Percentiles rank a stretch among this genome's conserved stretches.
These are phyloP conservation scores for Cordyceps cicadae DNA, from an alignment of 2,329 filamentous ascomycete genomes.

Conservation along the genomic window DNA sequence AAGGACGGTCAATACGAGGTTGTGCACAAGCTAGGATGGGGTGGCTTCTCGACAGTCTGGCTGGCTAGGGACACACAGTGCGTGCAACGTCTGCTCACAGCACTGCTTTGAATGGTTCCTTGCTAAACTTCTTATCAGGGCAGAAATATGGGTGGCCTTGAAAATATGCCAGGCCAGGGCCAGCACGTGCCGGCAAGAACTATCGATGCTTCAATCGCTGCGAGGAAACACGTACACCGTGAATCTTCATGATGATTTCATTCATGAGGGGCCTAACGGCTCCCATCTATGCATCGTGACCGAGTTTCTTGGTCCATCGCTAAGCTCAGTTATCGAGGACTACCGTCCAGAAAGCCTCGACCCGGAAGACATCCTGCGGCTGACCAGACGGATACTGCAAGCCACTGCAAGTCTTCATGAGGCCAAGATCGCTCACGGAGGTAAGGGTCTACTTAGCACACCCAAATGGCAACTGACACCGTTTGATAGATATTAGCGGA, in stretches of 20 bases:
- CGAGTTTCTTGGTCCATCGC: slow-evolving; percentile 21
- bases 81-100: neutral
- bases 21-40: slow-evolving; percentile 4
- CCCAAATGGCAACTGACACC: too few species aligned
- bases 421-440: slow-evolving; percentile 23
- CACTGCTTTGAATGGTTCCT: too few species aligned
- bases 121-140: neutral
- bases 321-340: slow-evolving; percentile 19
- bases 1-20: slow-evolving; percentile 4
- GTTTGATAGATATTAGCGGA: too few species aligned
- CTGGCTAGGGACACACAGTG: slow-evolving; percentile 5
- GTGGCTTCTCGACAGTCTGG: slow-evolving; percentile 4
- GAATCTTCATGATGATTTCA: neutral
- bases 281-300: slow-evolving; percentile 27
- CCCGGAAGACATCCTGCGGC: slow-evolving; percentile 3
- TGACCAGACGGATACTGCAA: slow-evolving; percentile 22
- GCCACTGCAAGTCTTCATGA: slow-evolving; percentile 22
- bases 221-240: neutral
- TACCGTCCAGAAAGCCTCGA: slow-evolving; percentile 18
- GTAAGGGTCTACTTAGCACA: slow-evolving; percentile 12
- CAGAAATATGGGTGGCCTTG: neutral
- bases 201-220: too few species aligned
- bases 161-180: neutral
- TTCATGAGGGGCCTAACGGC: slow-evolving; percentile 20
- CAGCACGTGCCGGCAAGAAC: too few species aligned